These are phyloP conservation scores for Chlamydomonas reinhardtii DNA, from an alignment of 163 green algal species.

Conservation along the genomic window DNA sequence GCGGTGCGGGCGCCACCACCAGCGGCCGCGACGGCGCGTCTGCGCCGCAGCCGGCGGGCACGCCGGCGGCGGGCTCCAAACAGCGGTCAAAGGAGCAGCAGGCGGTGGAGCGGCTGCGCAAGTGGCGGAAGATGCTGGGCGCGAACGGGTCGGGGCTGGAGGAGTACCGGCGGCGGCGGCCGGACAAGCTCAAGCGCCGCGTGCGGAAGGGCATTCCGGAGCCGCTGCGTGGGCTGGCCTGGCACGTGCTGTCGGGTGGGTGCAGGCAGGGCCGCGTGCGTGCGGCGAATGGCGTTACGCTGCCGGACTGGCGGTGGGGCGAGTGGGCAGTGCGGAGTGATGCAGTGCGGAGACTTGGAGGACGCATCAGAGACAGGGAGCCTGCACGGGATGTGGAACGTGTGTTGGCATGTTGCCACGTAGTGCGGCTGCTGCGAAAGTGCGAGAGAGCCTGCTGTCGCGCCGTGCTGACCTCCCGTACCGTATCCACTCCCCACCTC, in stretches of 20 bases:
- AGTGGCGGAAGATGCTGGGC: conserved; percentile 77
- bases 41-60: not conserved
- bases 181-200: conserved; percentile 71
- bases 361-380: too few relatives aligned
- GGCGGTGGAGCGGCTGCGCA: conserved; percentile 28
- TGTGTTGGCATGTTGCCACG: too few relatives aligned
- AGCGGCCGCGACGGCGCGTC: not conserved
- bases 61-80: not conserved
- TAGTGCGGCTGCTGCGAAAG: too few relatives aligned
- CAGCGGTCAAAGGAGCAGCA: not conserved
- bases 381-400: too few relatives aligned
- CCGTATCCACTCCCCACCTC: too few relatives aligned
- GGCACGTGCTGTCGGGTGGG: conserved; percentile 69
- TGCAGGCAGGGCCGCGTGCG: not conserved
- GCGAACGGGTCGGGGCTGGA: conserved; percentile 35
- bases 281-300: not conserved
- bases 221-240: conserved; percentile 70
- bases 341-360: too few relatives aligned
- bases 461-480: too few relatives aligned
- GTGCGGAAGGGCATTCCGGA: conserved; percentile 80
- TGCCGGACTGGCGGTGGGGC: not conserved
- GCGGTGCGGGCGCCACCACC: conserved; percentile 16
- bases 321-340: too few relatives aligned
- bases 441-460: too few relatives aligned
- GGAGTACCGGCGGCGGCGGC: conserved; percentile 56